A percentile compares a stretch with the other conserved stretches of the same genome.
Conservation (phyloP, 768 basidiomycete genomes). For the Termitomyces sp. region DNA sequence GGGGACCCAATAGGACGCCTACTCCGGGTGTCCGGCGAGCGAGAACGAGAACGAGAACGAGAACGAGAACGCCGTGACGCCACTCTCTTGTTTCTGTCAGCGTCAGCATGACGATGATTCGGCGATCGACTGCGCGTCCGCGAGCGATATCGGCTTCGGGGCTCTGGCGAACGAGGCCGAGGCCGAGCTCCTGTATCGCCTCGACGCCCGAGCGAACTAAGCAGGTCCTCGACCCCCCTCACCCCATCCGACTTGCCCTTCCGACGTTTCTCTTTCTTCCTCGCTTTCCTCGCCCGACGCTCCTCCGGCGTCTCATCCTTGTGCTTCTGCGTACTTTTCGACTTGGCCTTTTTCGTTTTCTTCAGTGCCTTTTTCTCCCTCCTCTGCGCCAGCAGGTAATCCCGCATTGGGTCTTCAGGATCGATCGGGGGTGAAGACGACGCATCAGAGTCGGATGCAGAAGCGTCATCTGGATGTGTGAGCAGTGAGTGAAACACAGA, state of each 20-base stretch:
- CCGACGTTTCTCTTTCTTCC: constrained; percentile 60
- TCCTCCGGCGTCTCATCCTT: constrained; percentile 80
- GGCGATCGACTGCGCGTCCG: constrained; percentile 13
- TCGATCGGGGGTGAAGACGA: constrained; percentile 69
- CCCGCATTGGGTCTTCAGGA: constrained; percentile 97
- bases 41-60: constrained; percentile 9
- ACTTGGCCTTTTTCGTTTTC: constrained; percentile 55
- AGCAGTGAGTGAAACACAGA: neutral
- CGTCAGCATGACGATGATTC: too few species aligned
- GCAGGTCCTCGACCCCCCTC: constrained; percentile 61
- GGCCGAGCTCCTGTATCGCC: constrained; percentile 14
- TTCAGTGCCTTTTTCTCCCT: constrained; percentile 66
- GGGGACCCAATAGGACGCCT: constrained; percentile 3
- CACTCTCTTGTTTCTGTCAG: constrained; percentile 2
- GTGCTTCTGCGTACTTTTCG: constrained; percentile 61
- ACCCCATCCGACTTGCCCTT: constrained; percentile 59
- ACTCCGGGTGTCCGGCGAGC: constrained; percentile 8
- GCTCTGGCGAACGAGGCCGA: constrained; percentile 17
- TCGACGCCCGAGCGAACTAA: constrained; percentile 42
- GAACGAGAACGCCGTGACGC: constrained; percentile 3
- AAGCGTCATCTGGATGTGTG: constrained; percentile 36
- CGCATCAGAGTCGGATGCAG: constrained; percentile 59
- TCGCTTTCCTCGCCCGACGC: constrained; percentile 66
- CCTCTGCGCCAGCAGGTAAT: constrained; percentile 76
- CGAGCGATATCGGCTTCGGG: constrained; percentile 9